phyloP scores from a whole-genome alignment of 83 land plant genomes.

The Thuja plicata region DNA sequence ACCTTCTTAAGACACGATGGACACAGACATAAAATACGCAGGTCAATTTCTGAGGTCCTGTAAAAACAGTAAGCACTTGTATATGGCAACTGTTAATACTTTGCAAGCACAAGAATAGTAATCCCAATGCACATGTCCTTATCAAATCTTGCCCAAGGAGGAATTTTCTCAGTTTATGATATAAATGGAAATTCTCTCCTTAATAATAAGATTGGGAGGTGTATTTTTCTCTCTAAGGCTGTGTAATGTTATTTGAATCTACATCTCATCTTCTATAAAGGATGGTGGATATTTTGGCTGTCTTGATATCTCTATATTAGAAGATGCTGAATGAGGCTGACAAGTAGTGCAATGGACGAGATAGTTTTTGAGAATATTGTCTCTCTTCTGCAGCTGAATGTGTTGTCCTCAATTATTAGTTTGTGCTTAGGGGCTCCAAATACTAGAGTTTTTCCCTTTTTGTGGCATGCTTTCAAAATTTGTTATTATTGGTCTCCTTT shows the following conservation, averaged over 20 bases:
- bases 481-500: background rate
- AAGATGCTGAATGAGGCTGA: background rate
- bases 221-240: background rate
- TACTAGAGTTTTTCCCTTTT: background rate
- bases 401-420: background rate
- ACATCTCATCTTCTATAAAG: background rate
- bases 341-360: background rate
- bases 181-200: background rate
- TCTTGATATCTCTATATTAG: background rate
- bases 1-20: background rate
- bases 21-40: background rate
- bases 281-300: background rate
- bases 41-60: background rate
- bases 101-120: background rate
- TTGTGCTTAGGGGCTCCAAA: background rate
- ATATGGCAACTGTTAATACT: background rate
- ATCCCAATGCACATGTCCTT: background rate
- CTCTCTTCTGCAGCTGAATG: background rate
- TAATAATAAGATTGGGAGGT: background rate
- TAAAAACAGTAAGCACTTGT: background rate
- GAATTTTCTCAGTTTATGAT: background rate
- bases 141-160: background rate
- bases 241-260: background rate
- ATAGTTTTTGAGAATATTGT: background rate
- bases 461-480: background rate